Evolutionary conservation across 2,329 filamentous ascomycete species (phyloP), one percentile per base, ranked within the genome.

Genomic region (Aspergillus jensenii): DNA sequence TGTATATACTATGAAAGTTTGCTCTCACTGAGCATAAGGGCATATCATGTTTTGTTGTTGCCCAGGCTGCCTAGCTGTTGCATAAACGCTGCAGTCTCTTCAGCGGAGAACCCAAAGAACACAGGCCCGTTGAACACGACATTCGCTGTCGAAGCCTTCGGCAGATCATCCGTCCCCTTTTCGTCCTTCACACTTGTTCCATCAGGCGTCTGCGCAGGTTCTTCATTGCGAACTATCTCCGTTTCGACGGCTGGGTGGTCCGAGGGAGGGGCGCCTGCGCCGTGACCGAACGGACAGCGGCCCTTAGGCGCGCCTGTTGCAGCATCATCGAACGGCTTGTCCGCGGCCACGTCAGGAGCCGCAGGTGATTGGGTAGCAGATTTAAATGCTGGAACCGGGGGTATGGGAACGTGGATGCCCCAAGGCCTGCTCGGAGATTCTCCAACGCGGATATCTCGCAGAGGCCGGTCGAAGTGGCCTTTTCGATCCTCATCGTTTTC

Each of bases 101-200:
- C 90, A 60, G 91, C 84, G 9, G 89, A 87, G 68, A 96, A 97
- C 0, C 93, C 93, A 67, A 98, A 91, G 69, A 97, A 97, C 0
- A 97, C 92, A 0, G 93, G 93, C 0, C 93, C 93, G 8, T 90
- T 96, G 70, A 97, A 96, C 0, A 96, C 81, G 84, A 97, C 89
- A 66, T 89, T 88, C 9, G 90, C 84, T 9, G 68, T 47, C 3
- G 63, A 51, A 17, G 59, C 19, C 50, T 48, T 60, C 60, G 53
- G 60, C 31, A 50, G 44, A 57, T 60, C 17, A 44, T 63, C 47
- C 15, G 55, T 55, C n/a, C 41, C 53, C 9, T 43, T 35, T 23
- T 48, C 58, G 58, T 57, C 19, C 27, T 55, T 31, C 27, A 52
- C 39, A 35, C 52, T 33, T 6, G 48, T 47, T 8, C 58, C 41